A percentile compares a stretch with the other conserved stretches of the same genome.
Conservation (phyloP, 1,139 yeast genomes). For the Insectozyma bohioensis region DNA sequence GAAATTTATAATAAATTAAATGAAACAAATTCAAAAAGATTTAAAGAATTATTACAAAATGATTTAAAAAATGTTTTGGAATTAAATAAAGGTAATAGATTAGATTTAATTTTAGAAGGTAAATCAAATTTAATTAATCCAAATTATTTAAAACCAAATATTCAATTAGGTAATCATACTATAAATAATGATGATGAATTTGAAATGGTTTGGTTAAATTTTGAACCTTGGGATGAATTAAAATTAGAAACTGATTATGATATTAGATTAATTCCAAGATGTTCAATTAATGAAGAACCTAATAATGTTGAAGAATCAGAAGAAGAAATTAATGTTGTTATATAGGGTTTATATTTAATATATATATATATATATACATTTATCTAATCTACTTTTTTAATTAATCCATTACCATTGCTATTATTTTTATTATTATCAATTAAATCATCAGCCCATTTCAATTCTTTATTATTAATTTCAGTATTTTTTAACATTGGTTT, state of each 20-base stretch:
- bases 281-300: no score
- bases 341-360: no score
- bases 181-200: slow-evolving; percentile 43
- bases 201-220: slow-evolving; percentile 46
- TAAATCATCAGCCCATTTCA: slow-evolving; percentile 40
- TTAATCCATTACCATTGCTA: no score
- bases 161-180: slow-evolving; percentile 37
- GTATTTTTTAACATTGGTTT: slow-evolving; percentile 19
- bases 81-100: slow-evolving; percentile 37
- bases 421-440: slow-evolving; percentile 20
- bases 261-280: slow-evolving; percentile 43
- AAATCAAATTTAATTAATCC: slow-evolving; percentile 24
- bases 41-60: slow-evolving; percentile 21
- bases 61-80: slow-evolving; percentile 34
- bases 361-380: no score
- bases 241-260: slow-evolving; percentile 45
- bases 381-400: no score
- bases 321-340: no score
- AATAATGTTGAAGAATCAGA: no score
- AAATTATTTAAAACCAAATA: slow-evolving; percentile 34
- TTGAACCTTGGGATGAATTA: slow-evolving; percentile 55
- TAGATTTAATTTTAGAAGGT: slow-evolving; percentile 40
- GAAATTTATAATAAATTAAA: slow-evolving; percentile 29
- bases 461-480: slow-evolving; percentile 19
- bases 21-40: slow-evolving; percentile 23